A percentile compares a stretch with the other conserved stretches of the same genome.
phyloP scores from a whole-genome alignment of 805 yeast species.

The Starmerella riodocensis region DNA sequence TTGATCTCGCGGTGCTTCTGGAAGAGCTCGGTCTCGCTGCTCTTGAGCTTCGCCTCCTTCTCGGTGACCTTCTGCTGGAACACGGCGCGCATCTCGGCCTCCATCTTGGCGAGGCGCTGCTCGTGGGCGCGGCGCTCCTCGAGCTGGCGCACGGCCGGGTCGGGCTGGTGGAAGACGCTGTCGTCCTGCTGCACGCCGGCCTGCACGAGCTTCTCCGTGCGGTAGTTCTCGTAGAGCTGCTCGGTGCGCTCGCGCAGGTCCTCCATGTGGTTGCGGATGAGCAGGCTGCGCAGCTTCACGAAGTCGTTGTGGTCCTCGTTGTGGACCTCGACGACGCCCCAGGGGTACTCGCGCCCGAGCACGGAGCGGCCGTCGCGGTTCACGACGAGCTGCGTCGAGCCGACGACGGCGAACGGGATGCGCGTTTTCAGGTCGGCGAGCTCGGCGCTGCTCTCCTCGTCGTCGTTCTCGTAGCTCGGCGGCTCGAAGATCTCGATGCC shows the following conservation, averaged over 20 bases:
- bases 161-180: constrained; percentile 85
- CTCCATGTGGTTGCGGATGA: constrained; percentile 82
- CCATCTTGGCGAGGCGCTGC: constrained; percentile 86
- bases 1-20: constrained; percentile 95
- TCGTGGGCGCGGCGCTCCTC: constrained; percentile 90
- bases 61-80: constrained; percentile 93
- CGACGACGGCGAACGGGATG: constrained; percentile 89
- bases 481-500: constrained; percentile 69
- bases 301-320: constrained; percentile 91
- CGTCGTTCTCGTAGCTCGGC: constrained; percentile 63
- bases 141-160: constrained; percentile 81
- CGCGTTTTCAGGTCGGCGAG: constrained; percentile 53
- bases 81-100: constrained; percentile 89
- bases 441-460: constrained; percentile 61
- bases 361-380: constrained; percentile 63
- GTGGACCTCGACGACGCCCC: constrained; percentile 95
- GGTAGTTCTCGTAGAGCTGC: constrained; percentile 75
- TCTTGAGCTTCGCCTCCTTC: constrained; percentile 93
- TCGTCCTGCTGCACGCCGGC: constrained; percentile 90
- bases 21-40: constrained; percentile 91
- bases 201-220: constrained; percentile 63
- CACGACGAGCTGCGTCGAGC: constrained; percentile 61
- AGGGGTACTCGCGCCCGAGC: constrained; percentile 88
- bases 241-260: constrained; percentile 82
- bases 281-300: constrained; percentile 71